Evolutionary conservation across 768 basidiomycete species (phyloP), one percentile per base, ranked within the genome.

Genomic region (Tephrocybe sp.): DNA sequence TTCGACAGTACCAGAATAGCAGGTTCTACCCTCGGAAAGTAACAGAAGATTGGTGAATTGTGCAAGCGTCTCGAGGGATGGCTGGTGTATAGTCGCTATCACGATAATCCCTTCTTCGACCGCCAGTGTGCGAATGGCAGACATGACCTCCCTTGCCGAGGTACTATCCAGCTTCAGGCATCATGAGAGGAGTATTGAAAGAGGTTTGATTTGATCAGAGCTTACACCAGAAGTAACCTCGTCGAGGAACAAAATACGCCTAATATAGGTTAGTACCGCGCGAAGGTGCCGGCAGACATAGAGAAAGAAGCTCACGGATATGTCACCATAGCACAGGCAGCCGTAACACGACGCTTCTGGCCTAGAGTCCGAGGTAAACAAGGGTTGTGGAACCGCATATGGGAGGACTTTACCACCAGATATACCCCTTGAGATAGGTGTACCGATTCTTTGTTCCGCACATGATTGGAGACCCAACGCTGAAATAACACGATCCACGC

Each of bases 41-140:
- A 89, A 67, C 25, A 84, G 65, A 11, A 87, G 67, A 26, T 78
- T 70, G 42, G 81, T 81, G 61, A 89, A 88, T 38, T 83, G 75
- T 0, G 75, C 60, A 43, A 85, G 77, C 0, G 83, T 83, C 50
- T 81, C 81, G 20, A 78, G 76, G 18, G 79, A 75, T 0, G 86
- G 86, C 51, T 88, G 85, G 56, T 89, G 86, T 46, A 89, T 84
- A 4, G 83, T 83, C 15, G 81, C 78, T 40, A 88, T 74, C 26
- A 85, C 74, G 28, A 84, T 77, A 45, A 83, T 79, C 20, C 73
- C 72, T 53, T 78, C 74, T 5, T 73, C 66, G 23, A 68, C 58
- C 0, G 81, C 76, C 9, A 84, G 63, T 14, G 66, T 65, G 15
- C 70, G 69, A 25, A 80, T 74, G 36, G 79, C 67, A 5, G 69